Base-by-base conservation (phyloP, 129 eudicot genomes). In the Chrysanthemum makinoi region DNA sequence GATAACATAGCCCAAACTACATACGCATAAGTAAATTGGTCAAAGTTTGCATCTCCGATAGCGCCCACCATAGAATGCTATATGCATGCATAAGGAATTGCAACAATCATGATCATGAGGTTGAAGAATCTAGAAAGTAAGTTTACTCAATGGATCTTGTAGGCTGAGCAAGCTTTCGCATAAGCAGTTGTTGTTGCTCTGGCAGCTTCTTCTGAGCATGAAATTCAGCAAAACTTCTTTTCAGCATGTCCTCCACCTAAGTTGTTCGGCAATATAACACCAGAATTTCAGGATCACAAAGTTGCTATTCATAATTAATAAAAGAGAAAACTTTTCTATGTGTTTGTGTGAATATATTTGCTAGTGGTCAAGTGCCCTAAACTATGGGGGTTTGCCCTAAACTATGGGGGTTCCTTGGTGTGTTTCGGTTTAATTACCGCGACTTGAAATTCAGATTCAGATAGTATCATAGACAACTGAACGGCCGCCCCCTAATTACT, bases 171-270 rank as follows among this genome's bases (percentile, higher is more conserved):
- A 88, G 99, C 82, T 95, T 95, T 72, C 83, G 86, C 97, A 95
- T 83, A 10, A 95, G 73, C 62, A 95, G 85, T 74, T 90, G 89
- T 78, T 95, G 94, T 70, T 90, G 85, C 77, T 95, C 99, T 13
- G 99, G 99, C 54, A 95, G 86, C 74, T 90, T 95, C 80, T 88
- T 90, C 85, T 95, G 99, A 73, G 99, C 86, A 86, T 95, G 97
- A 83, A 95, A 95, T 85, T 95, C 99, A 54, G 99, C 99, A 86
- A 95, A 95, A 83, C 99, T 95, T 88, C 97, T 86, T 82, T 95
- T 95, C 79, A 95, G 82, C 99, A 95, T 95, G 91, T 95, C 99
- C 77, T 95, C 99, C 56, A 95, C 97, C 99, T 95, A 76, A 53
- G 77, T 72, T 46, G 15, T 30, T 30, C 4, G 44, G 12, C 56